Conservation (phyloP, 164 flowering plant species). For the Umbilicus rupestris region DNA sequence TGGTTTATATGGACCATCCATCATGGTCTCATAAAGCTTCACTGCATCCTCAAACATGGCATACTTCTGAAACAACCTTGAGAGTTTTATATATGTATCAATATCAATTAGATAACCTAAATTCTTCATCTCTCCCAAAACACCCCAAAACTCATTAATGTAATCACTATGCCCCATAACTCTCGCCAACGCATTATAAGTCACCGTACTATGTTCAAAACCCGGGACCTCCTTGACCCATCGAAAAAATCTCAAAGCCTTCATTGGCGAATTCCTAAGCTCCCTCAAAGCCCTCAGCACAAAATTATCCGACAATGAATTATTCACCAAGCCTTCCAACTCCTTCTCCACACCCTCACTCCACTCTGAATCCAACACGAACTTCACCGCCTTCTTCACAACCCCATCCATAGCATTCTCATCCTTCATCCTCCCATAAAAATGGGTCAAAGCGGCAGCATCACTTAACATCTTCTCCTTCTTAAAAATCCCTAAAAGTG, state of each 20-base stretch:
- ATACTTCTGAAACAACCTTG: conserved; percentile 55
- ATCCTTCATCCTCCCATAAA: conserved; percentile 33
- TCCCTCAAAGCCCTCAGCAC: conserved; percentile 50
- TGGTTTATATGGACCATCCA: conserved; percentile 77
- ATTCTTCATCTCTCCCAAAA: conserved; percentile 58
- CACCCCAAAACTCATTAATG: conserved; percentile 56
- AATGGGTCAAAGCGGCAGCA: conserved; percentile 33
- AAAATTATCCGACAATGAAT: conserved; percentile 39
- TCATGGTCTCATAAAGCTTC: conserved; percentile 81
- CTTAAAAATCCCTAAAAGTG: conserved; percentile 26
- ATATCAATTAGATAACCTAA: conserved; percentile 63
- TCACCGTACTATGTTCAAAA: conserved; percentile 47
- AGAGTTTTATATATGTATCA: conserved; percentile 65
- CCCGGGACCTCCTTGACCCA: conserved; percentile 35
- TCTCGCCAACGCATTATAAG: conserved; percentile 67
- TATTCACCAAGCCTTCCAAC: conserved; percentile 29
- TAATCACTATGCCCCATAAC: conserved; percentile 53
- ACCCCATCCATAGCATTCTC: conserved; percentile 31
- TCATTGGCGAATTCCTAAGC: conserved; percentile 37
- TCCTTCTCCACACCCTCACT: conserved; percentile 34
- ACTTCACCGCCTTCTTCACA: conserved; percentile 29
- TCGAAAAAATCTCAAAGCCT: conserved; percentile 51
- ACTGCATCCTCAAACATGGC: conserved; percentile 73
- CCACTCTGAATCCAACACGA: conserved; percentile 40
- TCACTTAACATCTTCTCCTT: conserved; percentile 40